Evolutionary conservation across 495 filamentous ascomycete genomes (phyloP), one percentile per base, ranked within the genome.

Genomic region (Tuber umbilicatum): DNA sequence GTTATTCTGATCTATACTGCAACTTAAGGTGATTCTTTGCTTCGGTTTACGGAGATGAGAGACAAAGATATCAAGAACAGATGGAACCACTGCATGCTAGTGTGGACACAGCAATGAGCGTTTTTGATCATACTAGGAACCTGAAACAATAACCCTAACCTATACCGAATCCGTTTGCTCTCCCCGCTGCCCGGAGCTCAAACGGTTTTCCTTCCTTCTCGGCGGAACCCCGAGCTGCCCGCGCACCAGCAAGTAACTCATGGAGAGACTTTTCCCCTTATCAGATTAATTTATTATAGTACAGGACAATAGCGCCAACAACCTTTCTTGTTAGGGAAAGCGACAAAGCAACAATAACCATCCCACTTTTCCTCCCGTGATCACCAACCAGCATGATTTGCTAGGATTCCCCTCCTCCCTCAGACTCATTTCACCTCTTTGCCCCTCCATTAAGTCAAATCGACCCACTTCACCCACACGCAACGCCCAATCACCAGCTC

Each of bases 141-240:
- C 35, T 35, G 55, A 64, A 64, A 64, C 55, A 64, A 64, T 64
- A 31, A 35, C 55, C 55, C 27, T 64, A 64, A 35, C 10, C 55
- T 5, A 64, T 17, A 64, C 55, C 55, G 27, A 64, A 35, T 35
- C 55, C 27, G 55, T 64, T 64, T 31, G 27, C 55, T 16, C 55
- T 4, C n/a, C 27, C 16, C 35, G 35, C 35, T 35, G 55, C 27
- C 27, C 12, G 27, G 55, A 16, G 14, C 1, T 35, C 14, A 35
- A 64, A 35, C 55, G 55, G 55, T 64, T 64, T 64, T 64, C 55
- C 55, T 64, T 35, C 55, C 55, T 64, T 64, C 55, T 64, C 55
- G 55, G 55, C 55, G 14, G 55, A 64, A 35, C 2, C 55, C 55
- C 55, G 55, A 64, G 55, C 27, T 35, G 55, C 55, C 27, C 19